Conservation (phyloP, 2,329 filamentous ascomycete genomes). For the Fusarium nisikadoi region DNA sequence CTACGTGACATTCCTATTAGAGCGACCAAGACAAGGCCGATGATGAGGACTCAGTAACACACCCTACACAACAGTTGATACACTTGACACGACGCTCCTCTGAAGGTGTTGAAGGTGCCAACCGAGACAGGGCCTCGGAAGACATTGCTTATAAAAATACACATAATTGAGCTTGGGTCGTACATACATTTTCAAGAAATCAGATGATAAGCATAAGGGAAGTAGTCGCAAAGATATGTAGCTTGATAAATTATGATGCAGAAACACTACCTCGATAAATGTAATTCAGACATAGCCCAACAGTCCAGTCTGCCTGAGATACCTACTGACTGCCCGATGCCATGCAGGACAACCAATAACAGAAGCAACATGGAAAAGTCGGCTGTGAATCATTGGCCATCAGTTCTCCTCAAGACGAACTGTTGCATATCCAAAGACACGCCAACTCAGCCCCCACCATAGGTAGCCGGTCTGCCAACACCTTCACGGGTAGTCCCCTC, state of each 20-base stretch:
- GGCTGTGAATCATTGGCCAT: slow-evolving; percentile 23
- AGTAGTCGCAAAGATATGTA: background rate
- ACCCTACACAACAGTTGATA: background rate
- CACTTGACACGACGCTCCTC: background rate
- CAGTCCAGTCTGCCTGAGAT: slow-evolving; percentile 3
- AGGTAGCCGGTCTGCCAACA: slow-evolving; percentile 4
- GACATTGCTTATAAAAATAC: background rate
- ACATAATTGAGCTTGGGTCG: background rate
- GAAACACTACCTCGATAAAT: background rate
- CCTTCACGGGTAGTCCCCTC: background rate
- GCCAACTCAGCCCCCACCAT: slow-evolving; percentile 6
- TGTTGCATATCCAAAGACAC: slow-evolving; percentile 6
- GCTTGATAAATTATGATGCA: background rate
- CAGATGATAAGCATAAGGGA: background rate
- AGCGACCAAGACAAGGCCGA: background rate
- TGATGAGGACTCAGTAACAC: background rate
- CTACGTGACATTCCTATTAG: background rate
- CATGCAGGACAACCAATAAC: background rate
- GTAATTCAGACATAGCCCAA: background rate
- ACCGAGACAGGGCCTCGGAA: background rate
- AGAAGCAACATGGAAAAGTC: background rate
- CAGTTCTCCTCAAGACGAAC: background rate
- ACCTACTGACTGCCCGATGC: background rate
- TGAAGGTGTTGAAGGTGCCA: background rate
- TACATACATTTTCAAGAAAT: background rate